phyloP scores from a whole-genome alignment of 2,329 filamentous ascomycete genomes.

The Nectriaceae sp. region DNA sequence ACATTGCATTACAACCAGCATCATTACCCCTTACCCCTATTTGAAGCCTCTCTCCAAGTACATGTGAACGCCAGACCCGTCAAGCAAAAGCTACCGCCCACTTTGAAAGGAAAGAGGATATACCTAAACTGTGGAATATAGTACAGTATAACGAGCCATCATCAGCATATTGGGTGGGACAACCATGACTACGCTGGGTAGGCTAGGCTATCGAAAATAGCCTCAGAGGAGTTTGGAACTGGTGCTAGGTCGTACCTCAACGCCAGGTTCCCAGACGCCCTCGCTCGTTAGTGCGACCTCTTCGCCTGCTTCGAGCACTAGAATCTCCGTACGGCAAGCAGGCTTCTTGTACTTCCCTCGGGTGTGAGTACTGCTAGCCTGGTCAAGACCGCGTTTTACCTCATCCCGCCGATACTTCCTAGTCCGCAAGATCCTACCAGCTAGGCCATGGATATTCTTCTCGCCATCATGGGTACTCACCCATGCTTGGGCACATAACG shows the following conservation, averaged over 20 bases:
- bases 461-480: constrained; percentile 63
- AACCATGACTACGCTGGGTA: too few species aligned
- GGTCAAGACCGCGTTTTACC: constrained; percentile 39
- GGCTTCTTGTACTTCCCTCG: constrained; percentile 8
- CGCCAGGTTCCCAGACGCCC: constrained; percentile 32
- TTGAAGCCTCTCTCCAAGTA: too few species aligned
- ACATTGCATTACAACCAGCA: too few species aligned
- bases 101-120: not conserved
- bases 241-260: not conserved
- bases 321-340: constrained; percentile 38
- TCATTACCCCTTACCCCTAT: too few species aligned
- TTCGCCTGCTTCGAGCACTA: constrained; percentile 45
- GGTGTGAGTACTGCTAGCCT: not conserved
- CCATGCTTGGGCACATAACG: constrained; percentile 58
- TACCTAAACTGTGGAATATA: not conserved
- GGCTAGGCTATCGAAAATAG: too few species aligned
- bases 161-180: too few species aligned
- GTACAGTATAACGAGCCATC: not conserved
- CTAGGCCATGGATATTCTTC: constrained; percentile 55
- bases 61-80: too few species aligned
- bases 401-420: constrained; percentile 46
- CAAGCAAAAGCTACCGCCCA: too few species aligned
- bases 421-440: constrained; percentile 52
- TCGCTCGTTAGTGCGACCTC: constrained; percentile 44
- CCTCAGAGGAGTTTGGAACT: constrained; percentile 5